Conservation (phyloP, 2,329 filamentous ascomycete species). For the Lachnellula hyalina region DNA sequence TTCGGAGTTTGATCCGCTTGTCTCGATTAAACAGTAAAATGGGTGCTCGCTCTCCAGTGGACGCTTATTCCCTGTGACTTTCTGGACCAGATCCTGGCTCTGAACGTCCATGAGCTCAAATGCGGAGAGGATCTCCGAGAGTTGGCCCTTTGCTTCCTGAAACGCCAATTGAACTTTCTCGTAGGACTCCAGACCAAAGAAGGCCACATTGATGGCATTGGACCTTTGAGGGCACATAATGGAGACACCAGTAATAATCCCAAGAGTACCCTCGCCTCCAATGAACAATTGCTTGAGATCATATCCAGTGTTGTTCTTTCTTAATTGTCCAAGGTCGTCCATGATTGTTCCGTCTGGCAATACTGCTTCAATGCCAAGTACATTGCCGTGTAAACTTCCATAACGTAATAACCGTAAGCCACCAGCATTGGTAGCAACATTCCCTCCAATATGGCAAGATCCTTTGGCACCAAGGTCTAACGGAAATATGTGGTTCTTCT, state of each 20-base stretch:
- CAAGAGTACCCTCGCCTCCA: slow-evolving; percentile 89
- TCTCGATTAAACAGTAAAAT: slow-evolving; percentile 97
- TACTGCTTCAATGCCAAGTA: slow-evolving; percentile 89
- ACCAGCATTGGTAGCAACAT: slow-evolving; percentile 92
- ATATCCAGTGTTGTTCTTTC: slow-evolving; percentile 99
- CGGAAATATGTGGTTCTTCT: slow-evolving; percentile 85
- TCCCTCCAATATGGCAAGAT: slow-evolving; percentile 93
- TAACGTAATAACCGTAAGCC: slow-evolving; percentile 86
- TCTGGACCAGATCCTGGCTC: slow-evolving; percentile 71
- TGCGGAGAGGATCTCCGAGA: slow-evolving; percentile 92
- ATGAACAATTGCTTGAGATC: slow-evolving; percentile 97
- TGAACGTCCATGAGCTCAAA: slow-evolving; percentile 95
- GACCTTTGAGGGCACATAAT: slow-evolving; percentile 85
- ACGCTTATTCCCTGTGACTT: slow-evolving; percentile 68
- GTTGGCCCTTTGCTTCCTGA: slow-evolving; percentile 79
- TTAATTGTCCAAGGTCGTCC: slow-evolving; percentile 78
- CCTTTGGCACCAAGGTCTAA: slow-evolving; percentile 97
- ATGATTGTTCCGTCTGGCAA: slow-evolving; percentile 89
- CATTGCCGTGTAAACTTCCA: slow-evolving; percentile 87
- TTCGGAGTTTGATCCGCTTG: slow-evolving; percentile 87
- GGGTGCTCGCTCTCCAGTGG: slow-evolving; percentile 80
- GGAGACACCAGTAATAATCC: slow-evolving; percentile 85
- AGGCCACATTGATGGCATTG: slow-evolving; percentile 87
- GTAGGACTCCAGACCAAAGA: slow-evolving; percentile 86
- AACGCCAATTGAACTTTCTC: slow-evolving; percentile 85